Evolutionary conservation across 306 rosid genomes (phyloP).

Genomic region (Pyrus bretschneideri): DNA sequence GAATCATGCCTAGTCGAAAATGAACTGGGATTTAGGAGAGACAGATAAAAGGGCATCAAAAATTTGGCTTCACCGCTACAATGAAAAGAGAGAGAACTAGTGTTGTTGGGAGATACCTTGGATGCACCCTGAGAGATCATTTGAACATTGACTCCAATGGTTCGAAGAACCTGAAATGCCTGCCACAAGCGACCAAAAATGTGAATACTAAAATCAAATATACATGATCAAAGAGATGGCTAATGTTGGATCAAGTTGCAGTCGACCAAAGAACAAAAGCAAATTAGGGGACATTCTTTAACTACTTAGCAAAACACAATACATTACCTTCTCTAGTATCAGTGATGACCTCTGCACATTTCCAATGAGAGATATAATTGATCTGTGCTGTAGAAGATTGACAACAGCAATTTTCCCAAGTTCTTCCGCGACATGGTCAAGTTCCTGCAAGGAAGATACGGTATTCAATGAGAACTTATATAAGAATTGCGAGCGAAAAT

Average conservation of each 20-base stretch:
- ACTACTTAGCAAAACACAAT: constrained; percentile 6
- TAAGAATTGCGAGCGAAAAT: neutral
- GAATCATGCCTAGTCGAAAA: neutral
- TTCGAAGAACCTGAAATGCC: constrained; percentile 77
- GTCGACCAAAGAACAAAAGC: neutral
- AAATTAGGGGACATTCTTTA: neutral
- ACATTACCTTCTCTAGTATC: constrained; percentile 80
- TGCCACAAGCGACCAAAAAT: constrained; percentile 24
- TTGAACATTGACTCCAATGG: constrained; percentile 84
- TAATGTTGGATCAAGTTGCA: neutral
- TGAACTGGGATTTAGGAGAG: neutral
- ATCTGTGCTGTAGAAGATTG: constrained; percentile 80
- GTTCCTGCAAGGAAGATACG: constrained; percentile 57
- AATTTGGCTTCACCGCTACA: neutral
- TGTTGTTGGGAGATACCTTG: constrained; percentile 46
- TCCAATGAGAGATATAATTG: constrained; percentile 94
- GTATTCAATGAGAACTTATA: constrained; percentile 9
- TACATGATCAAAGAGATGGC: neutral
- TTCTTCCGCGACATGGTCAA: constrained; percentile 86
- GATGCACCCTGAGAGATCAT: constrained; percentile 99
- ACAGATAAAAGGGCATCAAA: too few species aligned
- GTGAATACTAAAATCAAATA: constrained; percentile 1
- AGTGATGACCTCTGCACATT: constrained; percentile 86
- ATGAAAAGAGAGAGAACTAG: constrained; percentile 1
- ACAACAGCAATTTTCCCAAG: constrained; percentile 91